Evolutionary conservation across 192 early-diverging fungal genomes (phyloP), one percentile per base, ranked within the genome.

Genomic region (Dispira simplex): DNA sequence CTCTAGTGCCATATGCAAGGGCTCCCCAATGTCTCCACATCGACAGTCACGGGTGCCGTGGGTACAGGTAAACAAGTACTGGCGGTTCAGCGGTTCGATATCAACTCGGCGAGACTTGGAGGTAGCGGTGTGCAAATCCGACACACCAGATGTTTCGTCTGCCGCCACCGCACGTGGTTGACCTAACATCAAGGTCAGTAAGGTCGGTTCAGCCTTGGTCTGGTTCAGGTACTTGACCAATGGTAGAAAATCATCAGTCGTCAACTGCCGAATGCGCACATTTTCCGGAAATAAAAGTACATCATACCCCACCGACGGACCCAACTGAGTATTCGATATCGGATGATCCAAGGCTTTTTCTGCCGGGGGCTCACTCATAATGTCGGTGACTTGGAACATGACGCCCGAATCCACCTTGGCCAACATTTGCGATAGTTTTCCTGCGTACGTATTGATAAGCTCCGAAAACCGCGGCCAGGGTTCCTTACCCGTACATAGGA

Each of bases 41-140:
- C 74, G 73, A 44, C 73, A 75, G 65, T 80, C 78, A 2, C 75
- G 65, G 10, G 68, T 62, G 60, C 75, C 75, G 53, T 80, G 78
- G 9, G 67, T 64, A 54, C 78, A 80, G 47, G 75, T 73, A 1
- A 73, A 25, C 25, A 56, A 1, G 14, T 27, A 21, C 3, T 56
- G 21, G 21, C 20, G 20, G 21, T 18, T 13, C 54, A 56, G 23
- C 18, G 16, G 20, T 23, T 56, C 54, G 28, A 56, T 28, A 13
- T 23, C 18, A 3, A 56, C 48, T 21, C 25, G 16, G 16, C 21
- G 54, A 13, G 25, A 9, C 9, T 14, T 21, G 20, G 13, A 3
- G 54, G 25, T 28, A 28, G 25, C 9, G 25, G 12, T 13, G 18
- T 21, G 3, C 54, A 21, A 12, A 13, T 39, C 32, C 6, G 32